Conservation (phyloP, 768 basidiomycete genomes). For the Russula vinacea region DNA sequence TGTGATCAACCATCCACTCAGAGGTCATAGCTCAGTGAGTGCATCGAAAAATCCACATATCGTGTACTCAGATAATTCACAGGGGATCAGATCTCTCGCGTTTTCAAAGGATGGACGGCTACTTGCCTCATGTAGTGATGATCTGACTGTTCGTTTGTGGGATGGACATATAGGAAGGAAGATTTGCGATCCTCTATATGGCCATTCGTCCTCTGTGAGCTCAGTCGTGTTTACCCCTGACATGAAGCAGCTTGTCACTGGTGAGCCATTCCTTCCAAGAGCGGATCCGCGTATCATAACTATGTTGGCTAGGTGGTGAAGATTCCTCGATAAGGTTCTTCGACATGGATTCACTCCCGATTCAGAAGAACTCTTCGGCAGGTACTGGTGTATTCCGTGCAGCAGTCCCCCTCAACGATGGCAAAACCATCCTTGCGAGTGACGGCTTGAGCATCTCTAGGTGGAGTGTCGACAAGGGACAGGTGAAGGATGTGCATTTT, state of each 20-base stretch:
- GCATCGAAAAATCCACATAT: background rate
- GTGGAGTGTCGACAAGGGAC: constrained; percentile 6
- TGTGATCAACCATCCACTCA: constrained; percentile 7
- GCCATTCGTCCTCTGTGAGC: constrained; percentile 10
- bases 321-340: constrained; percentile 18
- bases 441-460: constrained; percentile 8
- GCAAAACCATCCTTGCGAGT: constrained; percentile 5
- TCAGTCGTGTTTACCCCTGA: constrained; percentile 28
- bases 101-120: constrained; percentile 15
- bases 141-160: constrained; percentile 21
- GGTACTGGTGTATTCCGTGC: constrained; percentile 15
- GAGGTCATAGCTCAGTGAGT: constrained; percentile 17
- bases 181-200: constrained; percentile 17
- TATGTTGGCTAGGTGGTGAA: constrained; percentile 9
- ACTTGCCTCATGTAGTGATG: constrained; percentile 18
- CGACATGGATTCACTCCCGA: constrained; percentile 22
- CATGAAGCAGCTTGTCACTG: constrained; percentile 22
- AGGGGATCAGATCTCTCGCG: constrained; percentile 11
- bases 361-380: constrained; percentile 3
- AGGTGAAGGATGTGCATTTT: background rate
- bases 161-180: constrained; percentile 18
- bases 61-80: background rate
- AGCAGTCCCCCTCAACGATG: background rate
- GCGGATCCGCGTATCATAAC: background rate
- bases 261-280: background rate